A percentile compares a stretch with the other conserved stretches of the same genome.
Conservation (phyloP, 139 green algal species). For the Diplosphaera chodatii region DNA sequence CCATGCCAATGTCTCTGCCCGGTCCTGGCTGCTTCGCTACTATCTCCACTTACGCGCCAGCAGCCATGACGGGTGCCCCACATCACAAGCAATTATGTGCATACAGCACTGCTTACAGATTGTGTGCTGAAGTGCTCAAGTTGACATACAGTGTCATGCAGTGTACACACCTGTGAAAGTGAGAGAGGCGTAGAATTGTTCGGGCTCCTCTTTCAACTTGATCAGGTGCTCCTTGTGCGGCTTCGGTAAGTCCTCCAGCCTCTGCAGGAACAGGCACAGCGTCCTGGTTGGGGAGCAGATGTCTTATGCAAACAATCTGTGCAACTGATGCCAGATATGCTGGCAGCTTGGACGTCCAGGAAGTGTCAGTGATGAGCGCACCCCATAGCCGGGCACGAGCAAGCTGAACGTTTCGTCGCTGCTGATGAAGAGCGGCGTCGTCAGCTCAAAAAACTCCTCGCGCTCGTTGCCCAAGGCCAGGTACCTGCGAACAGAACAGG, state of each 20-base stretch:
- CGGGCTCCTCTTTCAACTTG: neutral
- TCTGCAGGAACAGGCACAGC: too few species aligned
- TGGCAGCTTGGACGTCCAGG: too few species aligned
- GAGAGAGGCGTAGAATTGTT: neutral
- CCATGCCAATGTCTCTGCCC: neutral
- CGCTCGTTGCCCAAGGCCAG: slow-evolving; percentile 6
- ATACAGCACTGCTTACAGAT: too few species aligned
- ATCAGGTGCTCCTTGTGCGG: neutral
- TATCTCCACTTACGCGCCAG: too few species aligned
- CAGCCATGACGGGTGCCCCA: too few species aligned
- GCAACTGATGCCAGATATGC: too few species aligned
- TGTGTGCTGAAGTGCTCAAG: too few species aligned
- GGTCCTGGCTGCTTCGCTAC: too few species aligned
- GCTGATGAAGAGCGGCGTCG: slow-evolving; percentile 18
- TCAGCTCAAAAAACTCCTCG: slow-evolving; percentile 11
- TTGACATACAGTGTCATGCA: too few species aligned
- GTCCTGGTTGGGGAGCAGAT: too few species aligned
- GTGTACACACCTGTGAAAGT: neutral
- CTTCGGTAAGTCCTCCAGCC: slow-evolving; percentile 1
- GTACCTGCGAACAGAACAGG: neutral
- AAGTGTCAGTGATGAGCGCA: neutral
- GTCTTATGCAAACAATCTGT: too few species aligned
- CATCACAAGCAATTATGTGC: too few species aligned
- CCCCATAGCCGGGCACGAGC: slow-evolving; percentile 13
- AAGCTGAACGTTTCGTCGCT: slow-evolving; percentile 4